A percentile compares a stretch with the other conserved stretches of the same genome.
phyloP scores from a whole-genome alignment of 2,329 filamentous ascomycete genomes.

The Colletotrichum salicis region DNA sequence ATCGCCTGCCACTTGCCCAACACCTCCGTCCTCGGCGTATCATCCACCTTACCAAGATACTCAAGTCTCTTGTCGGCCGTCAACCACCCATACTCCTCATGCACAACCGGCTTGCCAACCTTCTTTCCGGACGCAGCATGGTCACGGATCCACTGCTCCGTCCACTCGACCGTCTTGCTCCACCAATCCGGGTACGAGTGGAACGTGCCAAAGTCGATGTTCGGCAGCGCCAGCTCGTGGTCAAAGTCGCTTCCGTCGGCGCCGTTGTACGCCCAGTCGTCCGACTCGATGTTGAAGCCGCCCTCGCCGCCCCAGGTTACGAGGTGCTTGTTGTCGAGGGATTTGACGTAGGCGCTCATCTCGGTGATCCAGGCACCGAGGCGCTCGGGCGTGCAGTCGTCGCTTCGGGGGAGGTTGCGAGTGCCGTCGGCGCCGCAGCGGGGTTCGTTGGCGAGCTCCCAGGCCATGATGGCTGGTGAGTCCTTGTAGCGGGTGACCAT shows the following conservation, averaged over 20 bases:
- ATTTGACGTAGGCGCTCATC: slow-evolving; percentile 65
- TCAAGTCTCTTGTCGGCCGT: slow-evolving; percentile 59
- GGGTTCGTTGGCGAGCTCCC: slow-evolving; percentile 75
- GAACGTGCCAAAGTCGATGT: slow-evolving; percentile 65
- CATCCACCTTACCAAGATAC: slow-evolving; percentile 54
- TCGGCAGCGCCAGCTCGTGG: slow-evolving; percentile 56
- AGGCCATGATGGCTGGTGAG: slow-evolving; percentile 71
- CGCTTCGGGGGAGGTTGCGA: slow-evolving; percentile 57
- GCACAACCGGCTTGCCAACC: slow-evolving; percentile 62
- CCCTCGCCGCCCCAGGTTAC: slow-evolving; percentile 69
- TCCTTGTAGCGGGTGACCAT: slow-evolving; percentile 69
- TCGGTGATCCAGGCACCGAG: slow-evolving; percentile 62
- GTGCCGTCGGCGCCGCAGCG: slow-evolving; percentile 58
- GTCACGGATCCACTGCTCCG: slow-evolving; percentile 64
- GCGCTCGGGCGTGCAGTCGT: slow-evolving; percentile 52
- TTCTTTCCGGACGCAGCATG: slow-evolving; percentile 56
- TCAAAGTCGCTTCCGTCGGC: slow-evolving; percentile 65
- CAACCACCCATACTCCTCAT: slow-evolving; percentile 67
- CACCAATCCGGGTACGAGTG: slow-evolving; percentile 68
- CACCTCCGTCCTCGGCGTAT: slow-evolving; percentile 56
- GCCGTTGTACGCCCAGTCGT: slow-evolving; percentile 59
- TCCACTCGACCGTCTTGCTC: slow-evolving; percentile 63
- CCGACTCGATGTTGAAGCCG: slow-evolving; percentile 58
- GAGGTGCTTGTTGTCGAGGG: slow-evolving; percentile 61
- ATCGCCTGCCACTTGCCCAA: slow-evolving; percentile 62